Evolutionary conservation across 345 rosid species (phyloP).

Genomic region (Eutrema japonicum): DNA sequence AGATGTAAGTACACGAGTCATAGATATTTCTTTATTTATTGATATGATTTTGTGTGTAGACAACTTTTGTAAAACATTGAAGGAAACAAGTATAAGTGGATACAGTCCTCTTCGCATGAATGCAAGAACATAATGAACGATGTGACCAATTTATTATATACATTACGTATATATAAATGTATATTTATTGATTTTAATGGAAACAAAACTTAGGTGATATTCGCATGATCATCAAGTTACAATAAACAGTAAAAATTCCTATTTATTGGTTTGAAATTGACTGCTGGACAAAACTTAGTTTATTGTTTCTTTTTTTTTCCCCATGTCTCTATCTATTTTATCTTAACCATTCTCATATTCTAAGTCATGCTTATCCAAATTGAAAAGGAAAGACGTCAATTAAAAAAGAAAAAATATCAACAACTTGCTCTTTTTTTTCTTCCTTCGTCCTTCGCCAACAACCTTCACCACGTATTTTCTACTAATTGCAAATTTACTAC

Average conservation of each 20-base stretch:
- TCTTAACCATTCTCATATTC: slow-evolving; percentile 36
- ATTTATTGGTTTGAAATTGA: slow-evolving; percentile 13
- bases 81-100: slow-evolving; percentile 49
- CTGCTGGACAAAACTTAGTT: slow-evolving; percentile 7
- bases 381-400: not conserved
- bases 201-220: not conserved
- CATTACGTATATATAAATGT: not conserved
- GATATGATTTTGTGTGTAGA: slow-evolving; percentile 17
- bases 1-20: slow-evolving; percentile 25
- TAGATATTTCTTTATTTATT: not conserved
- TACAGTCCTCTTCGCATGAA: slow-evolving; percentile 29
- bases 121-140: slow-evolving; percentile 27
- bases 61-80: slow-evolving; percentile 10
- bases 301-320: slow-evolving; percentile 19
- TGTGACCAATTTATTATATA: slow-evolving; percentile 8
- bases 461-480: slow-evolving; percentile 38
- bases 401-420: not conserved
- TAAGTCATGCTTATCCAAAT: slow-evolving; percentile 40
- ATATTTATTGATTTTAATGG: not conserved
- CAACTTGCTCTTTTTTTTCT: slow-evolving; percentile 24
- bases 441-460: slow-evolving; percentile 20
- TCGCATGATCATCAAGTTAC: slow-evolving; percentile 32
- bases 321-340: slow-evolving; percentile 22
- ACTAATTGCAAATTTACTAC: slow-evolving; percentile 12
- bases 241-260: slow-evolving; percentile 3